A percentile compares a stretch with the other conserved stretches of the same genome.
Evolutionary conservation across 2,329 filamentous ascomycete genomes (phyloP).

Genomic region (Metarhizium sp.): DNA sequence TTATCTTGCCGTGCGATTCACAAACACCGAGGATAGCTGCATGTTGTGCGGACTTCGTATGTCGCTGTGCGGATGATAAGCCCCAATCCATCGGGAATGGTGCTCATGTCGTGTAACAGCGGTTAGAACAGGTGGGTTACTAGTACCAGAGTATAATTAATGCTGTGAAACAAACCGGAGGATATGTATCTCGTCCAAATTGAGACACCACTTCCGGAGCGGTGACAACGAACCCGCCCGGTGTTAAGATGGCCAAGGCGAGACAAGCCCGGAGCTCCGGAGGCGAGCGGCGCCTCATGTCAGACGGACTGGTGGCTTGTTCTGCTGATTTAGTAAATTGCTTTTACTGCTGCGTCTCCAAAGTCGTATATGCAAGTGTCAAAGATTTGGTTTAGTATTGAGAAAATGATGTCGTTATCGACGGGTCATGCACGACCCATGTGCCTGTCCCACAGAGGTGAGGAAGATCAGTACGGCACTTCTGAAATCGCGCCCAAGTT

Average conservation of each 20-base stretch:
- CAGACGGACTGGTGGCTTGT: not conserved
- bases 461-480: not conserved
- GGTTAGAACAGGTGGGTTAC: slow-evolving; percentile 1
- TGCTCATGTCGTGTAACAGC: slow-evolving; percentile 2
- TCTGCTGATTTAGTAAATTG: not conserved
- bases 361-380: not conserved
- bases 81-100: not conserved
- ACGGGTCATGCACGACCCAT: not conserved
- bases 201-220: not conserved
- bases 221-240: no score
- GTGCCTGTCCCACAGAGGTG: not conserved
- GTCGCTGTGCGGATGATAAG: not conserved
- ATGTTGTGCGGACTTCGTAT: not conserved
- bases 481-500: not conserved
- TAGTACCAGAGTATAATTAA: not conserved
- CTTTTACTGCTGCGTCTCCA: not conserved
- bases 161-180: slow-evolving; percentile 1
- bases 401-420: not conserved
- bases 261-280: not conserved
- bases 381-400: not conserved
- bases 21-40: not conserved
- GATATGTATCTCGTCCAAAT: not conserved
- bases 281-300: not conserved
- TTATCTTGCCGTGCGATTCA: not conserved
- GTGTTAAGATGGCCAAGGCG: not conserved